A percentile compares a stretch with the other conserved stretches of the same genome.
These are phyloP conservation scores for Macrophomina pseudophaseolina DNA, from an alignment of 2,329 filamentous ascomycete species.

Conservation along the genomic window DNA sequence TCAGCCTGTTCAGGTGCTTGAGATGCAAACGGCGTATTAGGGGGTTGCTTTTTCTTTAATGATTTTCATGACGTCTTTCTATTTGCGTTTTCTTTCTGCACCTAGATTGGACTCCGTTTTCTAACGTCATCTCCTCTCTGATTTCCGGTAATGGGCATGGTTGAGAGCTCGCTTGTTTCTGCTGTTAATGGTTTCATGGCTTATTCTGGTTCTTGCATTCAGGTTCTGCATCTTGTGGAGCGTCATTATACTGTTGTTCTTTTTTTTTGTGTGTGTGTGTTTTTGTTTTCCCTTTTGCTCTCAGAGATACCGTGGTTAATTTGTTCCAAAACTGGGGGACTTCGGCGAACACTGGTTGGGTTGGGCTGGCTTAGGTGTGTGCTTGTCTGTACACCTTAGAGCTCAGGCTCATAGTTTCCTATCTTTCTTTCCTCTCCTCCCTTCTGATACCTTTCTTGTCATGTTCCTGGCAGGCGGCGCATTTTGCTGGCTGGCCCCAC, in stretches of 20 bases:
- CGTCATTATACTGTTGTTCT: conserved; percentile 14
- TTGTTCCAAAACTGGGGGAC: conserved; percentile 26
- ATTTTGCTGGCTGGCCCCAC: conserved; percentile 27
- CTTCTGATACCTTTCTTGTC: conserved; percentile 23
- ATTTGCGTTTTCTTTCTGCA: conserved; percentile 15
- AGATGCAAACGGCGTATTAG: conserved; percentile 52
- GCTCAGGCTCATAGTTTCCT: conserved; percentile 23
- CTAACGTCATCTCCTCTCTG: conserved; percentile 26
- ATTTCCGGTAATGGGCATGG: conserved; percentile 26
- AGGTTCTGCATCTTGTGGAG: conserved; percentile 26
- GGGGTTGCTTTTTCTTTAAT: conserved; percentile 20
- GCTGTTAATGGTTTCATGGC: conserved; percentile 19
- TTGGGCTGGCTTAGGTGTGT: conserved; percentile 27
- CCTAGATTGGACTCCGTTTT: conserved; percentile 27
- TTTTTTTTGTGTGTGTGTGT: not conserved
- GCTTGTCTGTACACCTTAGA: conserved; percentile 27
- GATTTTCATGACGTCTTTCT: conserved; percentile 26
- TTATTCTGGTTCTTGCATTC: conserved; percentile 22
- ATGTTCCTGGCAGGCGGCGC: conserved; percentile 19
- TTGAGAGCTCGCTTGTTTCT: conserved; percentile 21
- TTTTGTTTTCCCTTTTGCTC: conserved; percentile 4
- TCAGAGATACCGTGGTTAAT: conserved; percentile 26
- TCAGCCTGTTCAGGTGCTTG: conserved; percentile 47
- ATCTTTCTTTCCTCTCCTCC: conserved; percentile 16
- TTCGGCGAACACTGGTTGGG: conserved; percentile 27